Evolutionary conservation across 495 filamentous ascomycete species (phyloP).

Genomic region (Penicillium salamii): DNA sequence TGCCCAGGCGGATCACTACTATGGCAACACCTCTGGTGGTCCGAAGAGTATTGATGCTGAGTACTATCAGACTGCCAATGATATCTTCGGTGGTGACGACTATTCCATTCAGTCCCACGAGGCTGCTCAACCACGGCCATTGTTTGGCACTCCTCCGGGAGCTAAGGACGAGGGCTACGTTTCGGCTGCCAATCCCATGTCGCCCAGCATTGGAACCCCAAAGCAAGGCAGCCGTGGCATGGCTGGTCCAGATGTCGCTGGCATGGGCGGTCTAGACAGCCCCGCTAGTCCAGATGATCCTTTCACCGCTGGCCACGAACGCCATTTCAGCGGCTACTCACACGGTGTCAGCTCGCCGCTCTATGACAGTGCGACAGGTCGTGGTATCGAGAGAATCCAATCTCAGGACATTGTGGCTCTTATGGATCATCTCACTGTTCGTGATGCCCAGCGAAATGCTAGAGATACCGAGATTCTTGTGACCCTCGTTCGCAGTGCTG

Average conservation of each 20-base stretch:
- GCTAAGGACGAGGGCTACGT: slow-evolving; percentile 87
- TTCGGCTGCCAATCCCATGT: slow-evolving; percentile 71
- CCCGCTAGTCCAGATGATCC: slow-evolving; percentile 60
- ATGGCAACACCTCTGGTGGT: slow-evolving; percentile 39
- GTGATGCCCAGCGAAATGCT: slow-evolving; percentile 94
- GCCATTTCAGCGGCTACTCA: slow-evolving; percentile 84
- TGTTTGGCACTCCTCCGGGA: slow-evolving; percentile 42
- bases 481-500: slow-evolving; percentile 87
- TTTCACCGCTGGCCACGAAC: slow-evolving; percentile 56
- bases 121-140: slow-evolving; percentile 29
- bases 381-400: slow-evolving; percentile 87
- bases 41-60: slow-evolving; percentile 36
- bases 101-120: slow-evolving; percentile 30
- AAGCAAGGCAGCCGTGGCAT: slow-evolving; percentile 59
- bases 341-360: slow-evolving; percentile 74
- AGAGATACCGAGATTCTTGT: slow-evolving; percentile 95
- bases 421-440: slow-evolving; percentile 97
- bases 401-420: slow-evolving; percentile 96
- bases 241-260: slow-evolving; percentile 53
- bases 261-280: slow-evolving; percentile 56
- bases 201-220: slow-evolving; percentile 56
- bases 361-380: slow-evolving; percentile 87
- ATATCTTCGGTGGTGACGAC: slow-evolving; percentile 37
- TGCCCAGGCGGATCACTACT: slow-evolving; percentile 42
- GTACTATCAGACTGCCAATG: slow-evolving; percentile 39